Evolutionary conservation across 768 basidiomycete species (phyloP).

Genomic region (Sarcodon aspratus): DNA sequence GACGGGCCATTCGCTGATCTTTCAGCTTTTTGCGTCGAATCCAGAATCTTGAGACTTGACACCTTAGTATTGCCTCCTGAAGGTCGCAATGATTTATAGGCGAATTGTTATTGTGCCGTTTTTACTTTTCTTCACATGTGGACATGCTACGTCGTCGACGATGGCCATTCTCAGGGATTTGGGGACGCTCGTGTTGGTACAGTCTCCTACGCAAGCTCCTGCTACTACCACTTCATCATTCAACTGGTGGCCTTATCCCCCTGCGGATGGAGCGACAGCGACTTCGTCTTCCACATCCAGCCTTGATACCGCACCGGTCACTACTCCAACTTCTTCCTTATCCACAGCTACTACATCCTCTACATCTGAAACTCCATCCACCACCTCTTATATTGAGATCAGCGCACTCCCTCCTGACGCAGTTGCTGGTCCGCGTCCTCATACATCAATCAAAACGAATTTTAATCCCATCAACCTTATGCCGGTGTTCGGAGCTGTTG

Average conservation of each 20-base stretch:
- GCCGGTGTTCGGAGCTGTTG: constrained; percentile 16
- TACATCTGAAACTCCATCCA: neutral
- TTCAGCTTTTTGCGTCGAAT: constrained; percentile 22
- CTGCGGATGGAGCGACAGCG: constrained; percentile 9
- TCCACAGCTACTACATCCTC: neutral
- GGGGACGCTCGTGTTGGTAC: neutral
- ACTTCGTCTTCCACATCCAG: neutral
- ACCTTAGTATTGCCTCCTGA: constrained; percentile 11
- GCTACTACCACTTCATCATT: constrained; percentile 9
- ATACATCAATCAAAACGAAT: neutral
- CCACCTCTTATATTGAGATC: constrained; percentile 5
- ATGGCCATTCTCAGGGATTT: neutral
- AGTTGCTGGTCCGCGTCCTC: constrained; percentile 4
- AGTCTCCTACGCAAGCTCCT: neutral
- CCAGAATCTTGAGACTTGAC: constrained; percentile 10
- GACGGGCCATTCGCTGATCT: constrained; percentile 40
- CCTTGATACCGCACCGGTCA: neutral
- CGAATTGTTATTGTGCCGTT: neutral
- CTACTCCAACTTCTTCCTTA: neutral
- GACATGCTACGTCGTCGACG: neutral
- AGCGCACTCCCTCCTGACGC: constrained; percentile 15
- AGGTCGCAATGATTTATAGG: neutral
- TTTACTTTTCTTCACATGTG: neutral
- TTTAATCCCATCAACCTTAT: constrained; percentile 18
- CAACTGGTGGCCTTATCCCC: constrained; percentile 23